Conservation (phyloP, 2,329 filamentous ascomycete genomes). For the Penicillium sp. region DNA sequence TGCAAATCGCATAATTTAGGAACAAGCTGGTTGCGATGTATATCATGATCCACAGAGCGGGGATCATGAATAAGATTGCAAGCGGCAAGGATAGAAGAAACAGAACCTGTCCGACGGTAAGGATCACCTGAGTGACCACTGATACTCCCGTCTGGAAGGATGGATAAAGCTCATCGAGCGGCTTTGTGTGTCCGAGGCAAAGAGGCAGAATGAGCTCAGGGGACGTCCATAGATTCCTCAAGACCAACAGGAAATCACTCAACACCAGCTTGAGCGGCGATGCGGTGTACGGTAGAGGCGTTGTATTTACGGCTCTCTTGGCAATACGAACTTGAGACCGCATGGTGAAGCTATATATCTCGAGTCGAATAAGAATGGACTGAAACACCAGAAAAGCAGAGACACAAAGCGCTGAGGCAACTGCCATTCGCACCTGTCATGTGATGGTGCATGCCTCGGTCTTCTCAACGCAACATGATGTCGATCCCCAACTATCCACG, state of each 20-base stretch:
- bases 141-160: conserved; percentile 57
- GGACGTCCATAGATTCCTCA: conserved; percentile 39
- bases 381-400: not conserved
- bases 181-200: conserved; percentile 50
- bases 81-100: conserved; percentile 62
- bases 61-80: conserved; percentile 46
- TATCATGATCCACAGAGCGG: conserved; percentile 23
- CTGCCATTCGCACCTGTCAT: conserved; percentile 7
- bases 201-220: conserved; percentile 63
- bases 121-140: conserved; percentile 57
- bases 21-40: conserved; percentile 29
- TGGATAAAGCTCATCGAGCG: conserved; percentile 63
- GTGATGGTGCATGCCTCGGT: not conserved
- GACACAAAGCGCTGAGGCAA: not conserved
- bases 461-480: not conserved
- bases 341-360: not conserved
- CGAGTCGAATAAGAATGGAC: not conserved
- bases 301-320: conserved; percentile 10
- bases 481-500: not conserved
- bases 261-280: conserved; percentile 40
- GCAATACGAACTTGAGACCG: conserved; percentile 8
- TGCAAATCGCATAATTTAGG: conserved; percentile 31
- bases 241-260: conserved; percentile 40
- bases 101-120: conserved; percentile 57
- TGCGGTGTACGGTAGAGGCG: conserved; percentile 38